Evolutionary conservation across 352 stramenopile species (phyloP).

Genomic region (Phytopythium boreale): DNA sequence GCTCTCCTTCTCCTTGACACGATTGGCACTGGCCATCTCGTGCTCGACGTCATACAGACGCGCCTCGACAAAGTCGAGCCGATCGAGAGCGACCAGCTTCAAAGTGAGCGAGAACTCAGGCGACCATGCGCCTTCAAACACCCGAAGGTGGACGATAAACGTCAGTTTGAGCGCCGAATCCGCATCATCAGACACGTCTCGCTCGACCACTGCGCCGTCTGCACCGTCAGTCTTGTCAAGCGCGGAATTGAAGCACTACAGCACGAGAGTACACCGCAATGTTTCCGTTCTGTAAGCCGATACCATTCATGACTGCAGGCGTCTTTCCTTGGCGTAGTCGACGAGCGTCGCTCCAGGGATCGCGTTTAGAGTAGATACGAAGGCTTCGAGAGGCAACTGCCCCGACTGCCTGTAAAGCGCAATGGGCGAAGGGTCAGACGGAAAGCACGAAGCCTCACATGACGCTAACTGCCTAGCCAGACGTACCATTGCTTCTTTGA

Average conservation of each 20-base stretch:
- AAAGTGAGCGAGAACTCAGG: neutral
- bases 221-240: neutral
- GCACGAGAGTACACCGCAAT: too few relatives aligned
- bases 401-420: neutral
- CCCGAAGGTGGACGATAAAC: neutral
- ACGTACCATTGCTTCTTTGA: slow-evolving; percentile 9
- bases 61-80: neutral
- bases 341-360: neutral
- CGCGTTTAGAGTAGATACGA: neutral
- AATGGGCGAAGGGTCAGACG: too few relatives aligned
- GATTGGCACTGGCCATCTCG: neutral
- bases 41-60: neutral
- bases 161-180: neutral
- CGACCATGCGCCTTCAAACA: neutral
- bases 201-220: neutral
- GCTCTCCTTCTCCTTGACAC: neutral
- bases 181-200: neutral
- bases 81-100: neutral
- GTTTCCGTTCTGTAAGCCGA: too few relatives aligned
- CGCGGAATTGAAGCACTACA: neutral
- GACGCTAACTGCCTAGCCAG: neutral
- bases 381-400: neutral
- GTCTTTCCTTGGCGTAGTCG: neutral
- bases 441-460: too few relatives aligned
- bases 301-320: neutral